Evolutionary conservation across 2,329 filamentous ascomycete species (phyloP).

Genomic region (Aotearoamyces nothofagi): DNA sequence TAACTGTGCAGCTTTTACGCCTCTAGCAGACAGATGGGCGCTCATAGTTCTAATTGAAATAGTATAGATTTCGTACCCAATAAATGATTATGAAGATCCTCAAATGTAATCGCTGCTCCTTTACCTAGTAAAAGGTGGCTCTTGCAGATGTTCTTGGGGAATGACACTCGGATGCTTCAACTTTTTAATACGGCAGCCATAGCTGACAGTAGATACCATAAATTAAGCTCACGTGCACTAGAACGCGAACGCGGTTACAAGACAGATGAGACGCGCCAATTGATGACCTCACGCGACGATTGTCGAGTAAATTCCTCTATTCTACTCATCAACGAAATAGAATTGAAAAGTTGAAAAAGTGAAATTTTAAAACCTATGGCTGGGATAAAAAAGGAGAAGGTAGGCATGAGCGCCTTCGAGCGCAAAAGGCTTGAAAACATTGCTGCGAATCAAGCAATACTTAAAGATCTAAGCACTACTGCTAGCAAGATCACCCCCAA

Average conservation of each 20-base stretch:
- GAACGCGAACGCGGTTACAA: not conserved
- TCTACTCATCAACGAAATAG: not conserved
- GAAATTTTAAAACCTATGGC: constrained; percentile 25
- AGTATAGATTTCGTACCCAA: not conserved
- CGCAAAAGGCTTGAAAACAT: constrained; percentile 75
- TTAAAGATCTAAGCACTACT: constrained; percentile 61
- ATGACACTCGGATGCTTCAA: not conserved
- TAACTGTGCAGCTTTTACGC: constrained; percentile 6
- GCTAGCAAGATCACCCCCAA: constrained; percentile 53
- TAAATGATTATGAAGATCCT: not conserved
- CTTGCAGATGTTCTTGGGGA: not conserved
- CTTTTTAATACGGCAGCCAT: too few species aligned
- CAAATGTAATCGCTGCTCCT: not conserved
- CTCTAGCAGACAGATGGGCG: constrained; percentile 4
- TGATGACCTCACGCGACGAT: not conserved
- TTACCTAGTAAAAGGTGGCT: not conserved
- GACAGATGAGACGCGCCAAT: not conserved
- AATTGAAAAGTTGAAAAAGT: not conserved
- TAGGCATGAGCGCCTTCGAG: constrained; percentile 71
- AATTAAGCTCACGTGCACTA: too few species aligned
- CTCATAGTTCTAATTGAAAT: constrained; percentile 3
- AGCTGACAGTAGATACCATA: too few species aligned
- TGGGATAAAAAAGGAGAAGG: constrained; percentile 23
- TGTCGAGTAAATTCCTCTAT: not conserved
- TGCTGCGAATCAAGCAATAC: constrained; percentile 66